Base-by-base conservation (phyloP, 139 green algal genomes). In the Ettlia oleoabundans region DNA sequence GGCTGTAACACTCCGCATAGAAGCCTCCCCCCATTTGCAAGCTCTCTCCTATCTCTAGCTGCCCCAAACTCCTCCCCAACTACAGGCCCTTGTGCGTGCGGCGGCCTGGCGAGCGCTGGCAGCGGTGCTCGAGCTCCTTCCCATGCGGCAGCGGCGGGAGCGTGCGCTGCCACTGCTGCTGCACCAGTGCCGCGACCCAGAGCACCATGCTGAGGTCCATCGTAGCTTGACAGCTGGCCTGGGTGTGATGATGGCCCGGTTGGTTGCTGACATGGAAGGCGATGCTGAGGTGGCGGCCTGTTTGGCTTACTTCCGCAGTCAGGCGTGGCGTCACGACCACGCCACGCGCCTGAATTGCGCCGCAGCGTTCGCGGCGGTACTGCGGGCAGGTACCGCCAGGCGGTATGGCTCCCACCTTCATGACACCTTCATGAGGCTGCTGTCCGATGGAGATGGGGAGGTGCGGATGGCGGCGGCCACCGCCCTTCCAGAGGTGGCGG, bases 171-270 rank as follows among this genome's bases (percentile, higher is more conserved):
- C 38, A 15, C 28, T 61, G 75, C 58, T 93, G 65, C 77, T 88
- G 8, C 47, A 82, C 26, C 85, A 93, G 82, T 89, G 88, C 84
- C 84, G 90, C 73, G 87, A 88, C 8, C 86, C 91, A 51, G 90
- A 93, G 43, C 79, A 92, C 78, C 87, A 91, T 33, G 66, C 81
- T 7, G 69, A 81, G 19, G 78, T 94, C 78, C 89, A 93, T 76
- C 82, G 88, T 21, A 81, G 74, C 61, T 71, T 94, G 58, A 88
- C 89, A 13, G 30, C 61, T 4, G 68, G 75, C 4, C 92, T 93
- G 47, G 86, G 86, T 13, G 15, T 55, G 35, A 63, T 93, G 18
- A 58, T 91, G 30, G 53, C 37, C 8, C 83, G 87, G 83, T 64
- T 91, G 21, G 85, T 90, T 37, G 47, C 66, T 18, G 89, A 93